Base-by-base conservation (phyloP, 805 yeast genomes). In the Yueomyces sinensis region DNA sequence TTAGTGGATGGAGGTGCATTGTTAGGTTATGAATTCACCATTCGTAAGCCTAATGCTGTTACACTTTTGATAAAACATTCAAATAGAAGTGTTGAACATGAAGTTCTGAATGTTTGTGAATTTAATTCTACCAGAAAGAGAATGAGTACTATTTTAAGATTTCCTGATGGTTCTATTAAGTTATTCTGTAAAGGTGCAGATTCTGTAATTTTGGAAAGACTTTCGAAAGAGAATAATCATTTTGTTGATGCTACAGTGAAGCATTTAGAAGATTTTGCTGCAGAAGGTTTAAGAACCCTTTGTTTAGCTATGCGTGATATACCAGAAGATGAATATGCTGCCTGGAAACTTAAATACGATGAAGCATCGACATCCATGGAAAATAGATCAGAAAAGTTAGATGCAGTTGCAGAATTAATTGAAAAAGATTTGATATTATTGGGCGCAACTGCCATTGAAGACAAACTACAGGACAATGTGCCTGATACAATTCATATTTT, bases 391-490 rank as follows among this genome's bases (percentile, higher is more conserved):
- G 75, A 74, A 19, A 76, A 74, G 49, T 63, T 93, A 36, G 97
- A 87, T 50, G 82, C 70, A 7, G 94, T 81, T 11, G 97, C 98
- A 1, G 95, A 89, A 49, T 46, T 74, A 36, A 86, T 91, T 41
- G 99, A 91, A 56, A 69, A 64, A 27, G 79, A 82, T 40, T 61
- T 91, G 43, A 77, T 76, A 40, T 60, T 91, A 28, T 62, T 91
- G 14, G 99, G 99, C 28, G 97, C 97, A 2, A 93, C 98, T 27
- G 99, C 98, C 1, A 91, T 91, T 52, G 99, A 91, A 56, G 99
- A 91, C 56, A 89, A 91, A 52, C 64, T 91, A 32, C 99, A 91
- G 61, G 97, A 89, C 38, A 98, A 96, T 29, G 99, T 91, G 16
- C 97, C 99, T 2, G 98, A 91, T 44, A 86, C 98, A 1, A 93